A percentile compares a stretch with the other conserved stretches of the same genome.
Conservation (phyloP, 2,329 filamentous ascomycete genomes). For the Penicillium sp. region DNA sequence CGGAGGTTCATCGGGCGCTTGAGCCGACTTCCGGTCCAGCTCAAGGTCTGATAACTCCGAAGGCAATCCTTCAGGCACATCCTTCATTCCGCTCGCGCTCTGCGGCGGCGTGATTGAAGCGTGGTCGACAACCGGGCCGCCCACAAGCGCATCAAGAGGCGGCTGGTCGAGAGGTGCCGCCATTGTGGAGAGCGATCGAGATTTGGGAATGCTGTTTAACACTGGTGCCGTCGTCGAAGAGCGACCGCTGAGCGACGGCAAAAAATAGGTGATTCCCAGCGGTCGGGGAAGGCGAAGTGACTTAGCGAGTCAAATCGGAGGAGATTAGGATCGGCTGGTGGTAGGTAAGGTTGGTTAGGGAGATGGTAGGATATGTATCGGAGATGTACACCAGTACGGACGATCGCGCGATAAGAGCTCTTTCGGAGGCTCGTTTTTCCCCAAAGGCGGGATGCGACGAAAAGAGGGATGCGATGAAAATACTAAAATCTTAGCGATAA, state of each 20-base stretch:
- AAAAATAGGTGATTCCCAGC: conserved; percentile 35
- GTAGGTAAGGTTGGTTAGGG: conserved; percentile 4
- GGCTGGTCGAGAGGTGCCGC: conserved; percentile 33
- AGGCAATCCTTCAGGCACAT: conserved; percentile 39
- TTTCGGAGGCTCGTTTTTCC: conserved; percentile 19
- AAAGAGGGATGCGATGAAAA: conserved; percentile 1
- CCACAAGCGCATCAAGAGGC: conserved; percentile 23
- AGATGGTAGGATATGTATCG: background rate
- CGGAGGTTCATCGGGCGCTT: conserved; percentile 25
- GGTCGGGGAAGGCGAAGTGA: conserved; percentile 34
- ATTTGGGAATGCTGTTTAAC: conserved; percentile 10
- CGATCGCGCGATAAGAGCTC: conserved; percentile 22
- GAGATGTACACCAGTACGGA: conserved; percentile 11
- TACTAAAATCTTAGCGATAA: conserved; percentile 10
- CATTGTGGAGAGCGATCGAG: conserved; percentile 27
- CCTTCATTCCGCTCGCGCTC: conserved; percentile 44
- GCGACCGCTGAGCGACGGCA: conserved; percentile 46
- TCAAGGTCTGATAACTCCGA: conserved; percentile 43
- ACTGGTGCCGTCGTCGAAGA: conserved; percentile 36
- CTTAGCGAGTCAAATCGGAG: conserved; percentile 4
- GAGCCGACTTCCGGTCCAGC: conserved; percentile 30
- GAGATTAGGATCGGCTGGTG: background rate
- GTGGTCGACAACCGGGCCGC: conserved; percentile 24
- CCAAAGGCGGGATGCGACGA: conserved; percentile 3
- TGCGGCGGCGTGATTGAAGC: conserved; percentile 43